Evolutionary conservation across 2,329 filamentous ascomycete genomes (phyloP).

Genomic region (Colletotrichum musicola): DNA sequence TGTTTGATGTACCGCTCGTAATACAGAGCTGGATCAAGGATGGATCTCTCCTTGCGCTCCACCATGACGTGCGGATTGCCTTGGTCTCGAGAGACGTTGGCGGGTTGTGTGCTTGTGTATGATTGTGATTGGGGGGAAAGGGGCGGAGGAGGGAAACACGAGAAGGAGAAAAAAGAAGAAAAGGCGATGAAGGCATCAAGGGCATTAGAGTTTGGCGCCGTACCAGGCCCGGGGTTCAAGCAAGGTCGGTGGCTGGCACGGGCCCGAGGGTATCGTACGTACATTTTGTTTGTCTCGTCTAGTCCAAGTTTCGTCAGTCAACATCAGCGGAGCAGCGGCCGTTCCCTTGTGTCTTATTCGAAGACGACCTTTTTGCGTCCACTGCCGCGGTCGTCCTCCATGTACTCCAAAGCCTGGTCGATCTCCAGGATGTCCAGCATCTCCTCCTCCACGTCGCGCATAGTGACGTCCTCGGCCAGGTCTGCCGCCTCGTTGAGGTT

Average conservation of each 20-base stretch:
- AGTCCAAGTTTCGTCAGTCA: constrained; percentile 36
- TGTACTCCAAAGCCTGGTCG: constrained; percentile 68
- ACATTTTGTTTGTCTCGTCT: constrained; percentile 44
- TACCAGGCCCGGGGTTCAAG: neutral
- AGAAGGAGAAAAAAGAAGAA: neutral
- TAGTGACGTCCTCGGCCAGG: constrained; percentile 60
- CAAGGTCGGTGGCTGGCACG: constrained; percentile 5
- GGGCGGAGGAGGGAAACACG: no score
- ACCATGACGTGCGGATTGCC: constrained; percentile 75
- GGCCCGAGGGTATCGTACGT: constrained; percentile 56
- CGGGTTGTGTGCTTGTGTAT: neutral
- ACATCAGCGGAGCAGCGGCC: constrained; percentile 15
- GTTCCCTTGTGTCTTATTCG: constrained; percentile 48
- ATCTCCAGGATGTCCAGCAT: constrained; percentile 76
- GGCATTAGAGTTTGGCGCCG: constrained; percentile 25
- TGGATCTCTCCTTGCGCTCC: constrained; percentile 81
- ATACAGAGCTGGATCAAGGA: constrained; percentile 81
- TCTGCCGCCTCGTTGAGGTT: constrained; percentile 67
- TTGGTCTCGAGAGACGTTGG: constrained; percentile 15
- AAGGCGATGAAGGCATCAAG: constrained; percentile 25
- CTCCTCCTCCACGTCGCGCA: constrained; percentile 68
- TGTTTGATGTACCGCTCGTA: constrained; percentile 79
- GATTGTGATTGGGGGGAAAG: neutral
- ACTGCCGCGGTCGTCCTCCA: constrained; percentile 63
- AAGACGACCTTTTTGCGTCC: constrained; percentile 67